Evolutionary conservation across 257 asterid species (phyloP).

Genomic region (Voacanga thouarsii): DNA sequence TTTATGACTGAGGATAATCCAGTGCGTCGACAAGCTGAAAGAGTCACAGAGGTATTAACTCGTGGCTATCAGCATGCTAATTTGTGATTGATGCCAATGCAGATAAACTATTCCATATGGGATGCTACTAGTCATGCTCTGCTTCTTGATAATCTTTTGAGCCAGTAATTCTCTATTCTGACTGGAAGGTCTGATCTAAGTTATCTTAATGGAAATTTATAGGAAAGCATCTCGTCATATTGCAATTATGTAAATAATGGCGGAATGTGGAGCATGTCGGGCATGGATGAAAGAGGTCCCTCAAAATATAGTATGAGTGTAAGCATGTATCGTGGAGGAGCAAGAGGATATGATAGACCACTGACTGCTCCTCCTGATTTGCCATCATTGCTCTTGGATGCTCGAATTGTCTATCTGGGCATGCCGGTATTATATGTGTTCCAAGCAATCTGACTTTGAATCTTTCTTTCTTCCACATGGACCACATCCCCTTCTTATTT

Average conservation of each 20-base stretch:
- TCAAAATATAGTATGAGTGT: slow-evolving; percentile 65
- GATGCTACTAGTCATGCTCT: background rate
- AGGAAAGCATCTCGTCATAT: slow-evolving; percentile 78
- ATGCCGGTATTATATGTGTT: slow-evolving; percentile 69
- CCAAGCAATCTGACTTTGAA: slow-evolving; percentile 4
- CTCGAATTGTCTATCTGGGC: slow-evolving; percentile 89
- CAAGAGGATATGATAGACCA: slow-evolving; percentile 63
- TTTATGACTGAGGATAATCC: slow-evolving; percentile 91
- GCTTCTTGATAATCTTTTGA: background rate
- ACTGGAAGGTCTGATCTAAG: background rate
- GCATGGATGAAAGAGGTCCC: slow-evolving; percentile 51
- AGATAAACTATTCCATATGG: background rate
- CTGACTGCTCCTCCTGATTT: slow-evolving; percentile 88
- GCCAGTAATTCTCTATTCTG: background rate
- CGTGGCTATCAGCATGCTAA: slow-evolving; percentile 14
- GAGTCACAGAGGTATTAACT: slow-evolving; percentile 64
- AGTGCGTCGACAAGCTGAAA: slow-evolving; percentile 57
- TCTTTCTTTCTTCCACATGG: background rate
- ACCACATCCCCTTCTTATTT: background rate
- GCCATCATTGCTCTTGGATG: slow-evolving; percentile 88
- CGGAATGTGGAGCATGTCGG: slow-evolving; percentile 72
- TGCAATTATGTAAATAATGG: slow-evolving; percentile 64
- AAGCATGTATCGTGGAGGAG: slow-evolving; percentile 84
- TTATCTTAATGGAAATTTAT: slow-evolving; percentile 15
- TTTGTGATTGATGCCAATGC: background rate